Conservation (phyloP, 495 filamentous ascomycete species). For the Aspergillus heteromorphus region DNA sequence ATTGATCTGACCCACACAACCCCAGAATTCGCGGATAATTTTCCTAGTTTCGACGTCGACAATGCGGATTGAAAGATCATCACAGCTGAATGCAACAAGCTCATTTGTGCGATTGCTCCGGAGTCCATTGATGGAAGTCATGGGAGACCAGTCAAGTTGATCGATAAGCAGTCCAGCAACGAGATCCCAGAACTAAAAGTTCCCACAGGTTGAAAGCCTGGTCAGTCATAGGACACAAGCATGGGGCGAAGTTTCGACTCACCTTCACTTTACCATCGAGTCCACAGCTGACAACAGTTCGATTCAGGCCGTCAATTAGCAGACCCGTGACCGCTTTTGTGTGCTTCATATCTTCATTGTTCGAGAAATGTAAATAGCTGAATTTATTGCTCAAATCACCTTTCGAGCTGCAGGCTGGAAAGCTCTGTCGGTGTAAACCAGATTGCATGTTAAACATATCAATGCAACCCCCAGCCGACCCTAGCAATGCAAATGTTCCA, state of each 20-base stretch:
- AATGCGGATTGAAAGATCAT: conserved; percentile 81
- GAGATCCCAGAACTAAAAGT: conserved; percentile 86
- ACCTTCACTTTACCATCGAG: conserved; percentile 89
- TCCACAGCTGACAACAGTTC: conserved; percentile 73
- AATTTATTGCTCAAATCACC: conserved; percentile 50
- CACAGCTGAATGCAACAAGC: conserved; percentile 83
- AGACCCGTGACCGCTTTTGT: conserved; percentile 78
- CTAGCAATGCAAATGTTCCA: conserved; percentile 90
- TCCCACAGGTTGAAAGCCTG: background rate
- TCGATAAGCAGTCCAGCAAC: conserved; percentile 67
- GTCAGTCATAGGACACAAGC: conserved; percentile 5
- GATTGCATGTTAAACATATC: conserved; percentile 97
- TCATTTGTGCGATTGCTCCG: conserved; percentile 76
- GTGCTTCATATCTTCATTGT: conserved; percentile 56
- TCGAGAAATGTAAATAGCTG: conserved; percentile 38
- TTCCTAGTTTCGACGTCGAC: conserved; percentile 88
- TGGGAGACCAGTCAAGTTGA: conserved; percentile 80
- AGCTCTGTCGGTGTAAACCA: conserved; percentile 76
- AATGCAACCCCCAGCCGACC: conserved; percentile 73
- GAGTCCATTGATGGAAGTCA: conserved; percentile 68
- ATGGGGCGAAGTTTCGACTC: conserved; percentile 1
- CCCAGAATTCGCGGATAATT: conserved; percentile 89
- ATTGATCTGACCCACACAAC: conserved; percentile 71
- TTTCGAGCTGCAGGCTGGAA: conserved; percentile 64
- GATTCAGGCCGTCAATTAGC: conserved; percentile 78